A percentile compares a stretch with the other conserved stretches of the same genome.
These are phyloP conservation scores for Pyrus communis DNA, from an alignment of 306 rosid genomes.

Conservation along the genomic window DNA sequence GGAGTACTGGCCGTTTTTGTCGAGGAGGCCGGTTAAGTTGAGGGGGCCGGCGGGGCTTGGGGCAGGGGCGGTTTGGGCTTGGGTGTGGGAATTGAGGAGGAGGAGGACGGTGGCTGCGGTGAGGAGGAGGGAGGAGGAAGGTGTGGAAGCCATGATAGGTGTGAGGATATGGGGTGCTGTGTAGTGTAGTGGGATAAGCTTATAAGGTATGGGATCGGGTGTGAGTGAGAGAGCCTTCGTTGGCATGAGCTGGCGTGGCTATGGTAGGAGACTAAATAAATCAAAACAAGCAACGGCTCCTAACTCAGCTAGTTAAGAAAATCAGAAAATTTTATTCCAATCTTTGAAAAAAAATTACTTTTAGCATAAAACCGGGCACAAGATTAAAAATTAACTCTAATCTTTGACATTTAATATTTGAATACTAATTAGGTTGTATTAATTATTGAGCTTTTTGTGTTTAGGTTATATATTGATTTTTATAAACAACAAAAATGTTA, in stretches of 20 bases:
- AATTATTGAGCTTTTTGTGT: no score
- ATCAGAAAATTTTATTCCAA: no score
- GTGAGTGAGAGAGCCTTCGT: slow-evolving; percentile 7
- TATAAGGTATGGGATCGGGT: neutral
- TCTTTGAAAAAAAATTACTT: no score
- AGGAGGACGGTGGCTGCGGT: slow-evolving; percentile 10
- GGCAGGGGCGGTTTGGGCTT: slow-evolving; percentile 51
- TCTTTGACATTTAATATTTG: no score
- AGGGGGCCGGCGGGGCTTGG: slow-evolving; percentile 40
- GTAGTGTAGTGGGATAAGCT: slow-evolving; percentile 14
- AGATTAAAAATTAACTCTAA: no score
- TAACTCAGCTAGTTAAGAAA: no score
- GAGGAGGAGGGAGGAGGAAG: slow-evolving; percentile 33
- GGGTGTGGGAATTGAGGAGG: slow-evolving; percentile 18
- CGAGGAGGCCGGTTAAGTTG: slow-evolving; percentile 57
- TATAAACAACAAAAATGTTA: no score
- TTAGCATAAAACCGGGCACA: no score
- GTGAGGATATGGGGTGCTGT: slow-evolving; percentile 1
- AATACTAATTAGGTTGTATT: no score
- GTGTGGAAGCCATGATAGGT: slow-evolving; percentile 42
- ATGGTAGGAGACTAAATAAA: neutral
- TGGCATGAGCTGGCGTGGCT: slow-evolving; percentile 66
- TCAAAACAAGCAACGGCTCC: neutral
- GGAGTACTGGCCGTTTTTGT: slow-evolving; percentile 51
- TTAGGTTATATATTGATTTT: no score